Evolutionary conservation across 1,284 basidiomycete species (phyloP), one percentile per base, ranked within the genome.

Genomic region (Microbotryum scabiosae): DNA sequence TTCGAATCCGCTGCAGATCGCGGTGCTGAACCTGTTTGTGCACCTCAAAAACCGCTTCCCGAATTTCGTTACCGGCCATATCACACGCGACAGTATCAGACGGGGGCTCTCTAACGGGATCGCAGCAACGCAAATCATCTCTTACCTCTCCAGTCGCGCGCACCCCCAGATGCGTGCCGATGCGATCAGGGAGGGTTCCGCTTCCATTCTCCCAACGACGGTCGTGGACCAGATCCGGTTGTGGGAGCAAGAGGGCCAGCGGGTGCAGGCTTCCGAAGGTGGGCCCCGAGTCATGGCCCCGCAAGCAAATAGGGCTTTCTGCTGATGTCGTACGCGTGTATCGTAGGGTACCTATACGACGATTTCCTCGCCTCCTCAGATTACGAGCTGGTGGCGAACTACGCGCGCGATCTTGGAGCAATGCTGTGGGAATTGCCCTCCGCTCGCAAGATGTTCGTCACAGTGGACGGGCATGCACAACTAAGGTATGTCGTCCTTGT

Each of bases 101-200:
- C 86, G 85, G 71, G 96, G 96, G 5, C 81, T 99, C 68, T 81
- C 82, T 61, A 97, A 94, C 75, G 96, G 96, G 36, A 98, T 99
- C 68, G 88, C 90, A 56, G 93, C 96, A 56, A 87, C 7, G 10
- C 62, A 94, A 89, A 96, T 98, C 73, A 94, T 98, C 73, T 87
- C 87, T 71, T 98, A 98, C 75, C 81, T 98, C 50, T 83, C 86
- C 25, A 87, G 88, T 53, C 93, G 98, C 76, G 94, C 94, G 2
- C 96, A 98, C 75, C 88, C 91, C 41, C 94, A 98, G 76, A 98
- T 98, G 94, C 85, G 88, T 72, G 90, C 87, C 76, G 90, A 92
- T 75, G 90, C 88, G 71, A 74, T 54, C 36, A 52, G 51, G 21
- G 55, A 61, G 51, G 41, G 49, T 21, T 12, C 91, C 86, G 89